Evolutionary conservation across 2,329 filamentous ascomycete genomes (phyloP).

Genomic region (Colletotrichum sp.): DNA sequence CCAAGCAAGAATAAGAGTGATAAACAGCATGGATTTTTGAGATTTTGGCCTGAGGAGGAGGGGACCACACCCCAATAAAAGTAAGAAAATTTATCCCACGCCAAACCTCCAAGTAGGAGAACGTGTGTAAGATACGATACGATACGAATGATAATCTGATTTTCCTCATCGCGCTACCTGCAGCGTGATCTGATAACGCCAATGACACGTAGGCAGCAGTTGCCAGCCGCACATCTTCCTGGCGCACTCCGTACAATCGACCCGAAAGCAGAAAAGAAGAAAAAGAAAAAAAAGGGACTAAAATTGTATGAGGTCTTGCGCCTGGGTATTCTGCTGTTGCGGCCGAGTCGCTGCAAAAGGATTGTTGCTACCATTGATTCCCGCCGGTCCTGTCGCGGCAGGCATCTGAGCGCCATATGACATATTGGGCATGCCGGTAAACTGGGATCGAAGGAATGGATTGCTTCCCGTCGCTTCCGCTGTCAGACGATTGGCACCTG

Average conservation of each 20-base stretch:
- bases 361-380: constrained; percentile 61
- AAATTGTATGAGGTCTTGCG: constrained; percentile 68
- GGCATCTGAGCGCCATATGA: constrained; percentile 59
- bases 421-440: constrained; percentile 74
- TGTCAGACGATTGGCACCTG: constrained; percentile 74
- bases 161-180: not conserved
- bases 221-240: not conserved
- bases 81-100: not conserved
- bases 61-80: not conserved
- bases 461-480: constrained; percentile 81
- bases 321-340: constrained; percentile 52
- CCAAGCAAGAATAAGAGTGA: not conserved
- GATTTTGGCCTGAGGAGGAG: not conserved
- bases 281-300: constrained; percentile 35
- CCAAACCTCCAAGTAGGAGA: not conserved
- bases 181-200: not conserved
- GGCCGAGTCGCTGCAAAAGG: constrained; percentile 61
- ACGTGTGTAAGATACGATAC: not conserved
- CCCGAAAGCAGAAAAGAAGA: not conserved
- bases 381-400: constrained; percentile 61
- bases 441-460: constrained; percentile 86
- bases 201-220: not conserved
- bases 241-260: not conserved
- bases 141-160: not conserved
- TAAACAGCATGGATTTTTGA: constrained; percentile 1